phyloP scores from a whole-genome alignment of 495 filamentous ascomycete genomes.

The Hypoxylon perforatum region DNA sequence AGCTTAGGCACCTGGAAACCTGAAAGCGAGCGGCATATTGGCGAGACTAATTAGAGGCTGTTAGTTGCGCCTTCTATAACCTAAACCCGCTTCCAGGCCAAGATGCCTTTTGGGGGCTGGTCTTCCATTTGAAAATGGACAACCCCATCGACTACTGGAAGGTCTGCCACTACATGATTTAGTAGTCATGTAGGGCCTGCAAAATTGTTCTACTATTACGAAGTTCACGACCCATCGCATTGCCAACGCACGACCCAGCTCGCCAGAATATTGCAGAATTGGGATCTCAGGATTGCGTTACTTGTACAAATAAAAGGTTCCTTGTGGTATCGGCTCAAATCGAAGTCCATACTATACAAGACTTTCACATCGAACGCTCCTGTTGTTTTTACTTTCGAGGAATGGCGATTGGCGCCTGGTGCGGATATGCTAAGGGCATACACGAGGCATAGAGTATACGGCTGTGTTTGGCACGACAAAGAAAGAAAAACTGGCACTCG shows the following conservation, averaged over 20 bases:
- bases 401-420: constrained; percentile 28
- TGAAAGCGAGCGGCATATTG: constrained; percentile 71
- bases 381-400: constrained; percentile 16
- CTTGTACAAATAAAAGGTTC: constrained; percentile 2
- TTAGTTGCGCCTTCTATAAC: constrained; percentile 16
- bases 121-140: background rate
- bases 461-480: constrained; percentile 23
- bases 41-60: constrained; percentile 46
- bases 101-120: background rate
- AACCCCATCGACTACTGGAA: background rate
- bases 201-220: constrained; percentile 28
- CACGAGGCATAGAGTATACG: constrained; percentile 26
- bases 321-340: background rate
- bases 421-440: constrained; percentile 20
- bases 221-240: constrained; percentile 34
- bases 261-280: background rate
- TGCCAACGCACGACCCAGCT: constrained; percentile 19
- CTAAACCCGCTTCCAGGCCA: constrained; percentile 1
- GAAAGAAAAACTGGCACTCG: constrained; percentile 20
- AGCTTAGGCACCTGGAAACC: constrained; percentile 83
- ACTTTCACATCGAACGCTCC: background rate
- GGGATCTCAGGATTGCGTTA: constrained; percentile 10
- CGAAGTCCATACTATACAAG: background rate
- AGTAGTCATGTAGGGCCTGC: constrained; percentile 20
- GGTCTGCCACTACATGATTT: constrained; percentile 3